Base-by-base conservation (phyloP, 1,284 basidiomycete genomes). In the Lentinula novae-zelandiae region DNA sequence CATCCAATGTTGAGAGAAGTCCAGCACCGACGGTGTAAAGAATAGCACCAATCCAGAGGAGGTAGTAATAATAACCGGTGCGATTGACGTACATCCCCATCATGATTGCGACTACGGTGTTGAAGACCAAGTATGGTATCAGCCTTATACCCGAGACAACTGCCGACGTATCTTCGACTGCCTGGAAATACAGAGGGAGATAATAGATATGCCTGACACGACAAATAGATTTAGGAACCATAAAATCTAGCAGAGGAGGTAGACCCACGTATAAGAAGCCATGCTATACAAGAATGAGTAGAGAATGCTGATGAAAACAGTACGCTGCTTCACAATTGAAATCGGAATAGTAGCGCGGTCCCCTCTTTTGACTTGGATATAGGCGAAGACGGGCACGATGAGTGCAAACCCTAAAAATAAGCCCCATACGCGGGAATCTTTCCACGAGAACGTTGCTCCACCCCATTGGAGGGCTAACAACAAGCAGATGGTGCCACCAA, bases 101-200 rank as follows among this genome's bases (percentile, higher is more conserved):
- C 52, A 78, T 61, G 60, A 78, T 72, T 33, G 76, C 74, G 33
- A 69, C 72, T 20, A 76, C 59, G 59, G 76, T 76, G 69, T 71
- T 62, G n/a, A 44, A 61, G 5, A 63, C 57, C 20, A 63, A 34
- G 48, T 61, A 61, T 7, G 62, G 62, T 39, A 65, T 61, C 10
- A 51, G 57, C 49, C 57, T 49, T 42, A 65, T 57, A 34, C 64
- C 64, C 13, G 64, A 66, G 5, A 75, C 71, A n/a, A 77, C 75
- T 0, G 79, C 72, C 4, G 72, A 66, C 46, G 72, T 73, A 34
- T 65, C 58, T 63, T 75, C 69, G 63, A 74, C 73, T 20, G 77
- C 77, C 66, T 80, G 75, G 68, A 77, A 79, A 69, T 72, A 79
- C 36, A 80, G 71, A 0, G 78, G 78, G 0, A 79, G 68, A 36